phyloP scores from a whole-genome alignment of 495 filamentous ascomycete species.

The Aspergillus ellipticus region DNA sequence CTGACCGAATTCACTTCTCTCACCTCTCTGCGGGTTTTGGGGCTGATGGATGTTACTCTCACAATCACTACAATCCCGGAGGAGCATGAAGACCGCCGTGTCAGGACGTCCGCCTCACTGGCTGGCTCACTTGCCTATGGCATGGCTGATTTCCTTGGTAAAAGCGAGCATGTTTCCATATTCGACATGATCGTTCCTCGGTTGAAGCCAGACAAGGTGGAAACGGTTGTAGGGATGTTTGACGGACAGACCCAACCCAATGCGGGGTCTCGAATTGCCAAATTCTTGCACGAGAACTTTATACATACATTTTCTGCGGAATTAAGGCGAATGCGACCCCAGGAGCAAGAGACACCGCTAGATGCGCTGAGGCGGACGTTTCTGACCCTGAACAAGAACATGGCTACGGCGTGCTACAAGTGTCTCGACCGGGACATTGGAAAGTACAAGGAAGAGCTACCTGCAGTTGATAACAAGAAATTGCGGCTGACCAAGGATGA shows the following conservation, averaged over 20 bases:
- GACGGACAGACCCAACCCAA: constrained; percentile 82
- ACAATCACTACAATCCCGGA: constrained; percentile 90
- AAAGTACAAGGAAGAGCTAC: constrained; percentile 56
- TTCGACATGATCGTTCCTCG: constrained; percentile 95
- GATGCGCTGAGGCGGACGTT: constrained; percentile 88
- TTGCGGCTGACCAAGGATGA: constrained; percentile 75
- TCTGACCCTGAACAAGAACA: constrained; percentile 85
- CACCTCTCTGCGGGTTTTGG: constrained; percentile 80
- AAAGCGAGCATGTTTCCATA: constrained; percentile 92
- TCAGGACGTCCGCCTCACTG: constrained; percentile 89
- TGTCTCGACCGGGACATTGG: constrained; percentile 63
- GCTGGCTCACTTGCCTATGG: constrained; percentile 88
- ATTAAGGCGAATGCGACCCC: constrained; percentile 55
- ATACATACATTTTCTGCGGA: constrained; percentile 78
- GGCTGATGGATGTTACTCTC: constrained; percentile 96
- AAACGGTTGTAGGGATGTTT: constrained; percentile 89
- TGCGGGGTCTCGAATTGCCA: constrained; percentile 90
- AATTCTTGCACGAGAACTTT: constrained; percentile 94
- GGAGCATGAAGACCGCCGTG: constrained; percentile 89
- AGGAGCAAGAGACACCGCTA: constrained; percentile 61
- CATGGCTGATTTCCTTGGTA: constrained; percentile 95
- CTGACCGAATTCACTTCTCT: constrained; percentile 90
- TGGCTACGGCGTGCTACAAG: constrained; percentile 81
- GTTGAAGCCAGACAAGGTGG: constrained; percentile 85
- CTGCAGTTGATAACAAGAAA: constrained; percentile 57